Evolutionary conservation across 306 rosid genomes (phyloP).

Genomic region (Begonia loranthoides): DNA sequence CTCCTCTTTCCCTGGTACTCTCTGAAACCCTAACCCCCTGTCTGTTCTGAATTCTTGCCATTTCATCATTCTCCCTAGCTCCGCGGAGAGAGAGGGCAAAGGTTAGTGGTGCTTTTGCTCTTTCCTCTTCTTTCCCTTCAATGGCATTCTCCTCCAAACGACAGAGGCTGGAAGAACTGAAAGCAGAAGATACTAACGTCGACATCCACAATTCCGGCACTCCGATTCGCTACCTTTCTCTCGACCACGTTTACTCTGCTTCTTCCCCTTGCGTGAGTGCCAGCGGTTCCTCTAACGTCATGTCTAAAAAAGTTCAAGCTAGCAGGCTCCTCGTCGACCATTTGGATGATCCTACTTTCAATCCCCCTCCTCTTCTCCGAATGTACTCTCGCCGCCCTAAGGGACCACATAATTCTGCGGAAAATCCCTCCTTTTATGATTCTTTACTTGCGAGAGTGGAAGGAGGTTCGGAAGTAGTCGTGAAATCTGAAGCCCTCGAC

Average conservation of each 20-base stretch:
- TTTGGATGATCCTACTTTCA: slow-evolving; percentile 11
- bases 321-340: slow-evolving; percentile 33
- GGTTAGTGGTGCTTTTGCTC: slow-evolving; percentile 13
- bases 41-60: neutral
- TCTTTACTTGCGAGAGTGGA: slow-evolving; percentile 14
- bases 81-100: slow-evolving; percentile 21
- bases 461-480: neutral
- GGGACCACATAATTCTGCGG: slow-evolving; percentile 17
- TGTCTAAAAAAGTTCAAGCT: slow-evolving; percentile 92
- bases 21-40: slow-evolving; percentile 11
- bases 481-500: slow-evolving; percentile 3
- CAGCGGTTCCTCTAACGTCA: slow-evolving; percentile 77
- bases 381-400: slow-evolving; percentile 69
- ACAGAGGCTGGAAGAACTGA: neutral
- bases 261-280: slow-evolving; percentile 70
- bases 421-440: slow-evolving; percentile 16
- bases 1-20: neutral
- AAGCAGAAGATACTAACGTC: slow-evolving; percentile 42
- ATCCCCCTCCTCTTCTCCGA: slow-evolving; percentile 33
- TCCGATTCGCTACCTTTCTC: slow-evolving; percentile 67
- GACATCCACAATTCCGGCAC: slow-evolving; percentile 47
- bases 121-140: slow-evolving; percentile 3
- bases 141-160: slow-evolving; percentile 41
- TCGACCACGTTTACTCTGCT: slow-evolving; percentile 85
- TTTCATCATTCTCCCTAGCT: neutral